These are phyloP conservation scores for Aspergillus sp. DNA, from an alignment of 2,329 filamentous ascomycete genomes.

Conservation along the genomic window DNA sequence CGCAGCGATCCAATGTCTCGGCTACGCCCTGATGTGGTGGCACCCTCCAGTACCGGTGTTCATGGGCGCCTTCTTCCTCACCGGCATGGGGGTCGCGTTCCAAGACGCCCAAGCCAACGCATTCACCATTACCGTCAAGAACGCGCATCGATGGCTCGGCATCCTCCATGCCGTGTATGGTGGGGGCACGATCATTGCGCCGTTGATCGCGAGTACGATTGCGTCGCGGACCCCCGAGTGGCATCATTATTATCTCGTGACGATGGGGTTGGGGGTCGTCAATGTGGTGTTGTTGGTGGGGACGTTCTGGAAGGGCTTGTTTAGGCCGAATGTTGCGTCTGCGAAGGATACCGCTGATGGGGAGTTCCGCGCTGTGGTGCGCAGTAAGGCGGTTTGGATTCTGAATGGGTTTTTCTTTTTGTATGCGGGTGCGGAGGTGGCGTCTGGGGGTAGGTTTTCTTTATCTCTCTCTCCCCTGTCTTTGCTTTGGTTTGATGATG, in stretches of 20 bases:
- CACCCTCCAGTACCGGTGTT: slow-evolving; percentile 22
- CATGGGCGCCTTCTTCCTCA: slow-evolving; percentile 23
- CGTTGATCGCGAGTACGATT: slow-evolving; percentile 24
- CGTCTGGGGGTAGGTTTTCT: slow-evolving; percentile 19
- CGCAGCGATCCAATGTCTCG: slow-evolving; percentile 18
- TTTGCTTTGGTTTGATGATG: neutral
- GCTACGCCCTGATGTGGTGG: slow-evolving; percentile 25
- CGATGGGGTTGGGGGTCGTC: slow-evolving; percentile 13
- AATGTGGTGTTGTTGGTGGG: slow-evolving; percentile 16
- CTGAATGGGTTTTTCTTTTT: slow-evolving; percentile 26
- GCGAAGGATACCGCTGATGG: slow-evolving; percentile 20
- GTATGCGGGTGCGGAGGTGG: slow-evolving; percentile 25
- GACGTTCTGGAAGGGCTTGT: slow-evolving; percentile 22
- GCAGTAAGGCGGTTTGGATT: slow-evolving; percentile 21
- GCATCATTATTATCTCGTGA: slow-evolving; percentile 24
- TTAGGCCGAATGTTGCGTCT: slow-evolving; percentile 19
- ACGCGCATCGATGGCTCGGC: slow-evolving; percentile 24
- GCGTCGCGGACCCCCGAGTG: slow-evolving; percentile 20
- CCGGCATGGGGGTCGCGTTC: slow-evolving; percentile 21
- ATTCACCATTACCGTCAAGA: slow-evolving; percentile 22
- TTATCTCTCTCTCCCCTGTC: too few species aligned
- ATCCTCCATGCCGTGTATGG: slow-evolving; percentile 25
- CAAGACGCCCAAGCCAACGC: slow-evolving; percentile 24
- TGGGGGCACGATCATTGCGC: slow-evolving; percentile 20
- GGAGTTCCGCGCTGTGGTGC: slow-evolving; percentile 19